Percentiles rank a stretch among this genome's conserved stretches.
Conservation (phyloP, 371 early-diverging fungal genomes). For the Parasitella parasitica region DNA sequence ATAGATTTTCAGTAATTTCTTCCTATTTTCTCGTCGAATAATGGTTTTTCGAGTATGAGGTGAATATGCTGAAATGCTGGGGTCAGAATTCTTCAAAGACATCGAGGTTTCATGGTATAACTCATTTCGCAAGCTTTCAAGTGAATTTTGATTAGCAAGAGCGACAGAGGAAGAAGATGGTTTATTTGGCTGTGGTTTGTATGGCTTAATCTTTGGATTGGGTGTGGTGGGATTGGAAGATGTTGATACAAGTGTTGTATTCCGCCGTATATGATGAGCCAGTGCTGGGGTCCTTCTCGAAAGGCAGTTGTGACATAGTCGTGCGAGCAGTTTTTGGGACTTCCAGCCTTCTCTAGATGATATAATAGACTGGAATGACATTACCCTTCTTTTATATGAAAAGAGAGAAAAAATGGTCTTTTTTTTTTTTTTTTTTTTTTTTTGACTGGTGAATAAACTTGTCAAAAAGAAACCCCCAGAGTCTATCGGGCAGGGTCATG, state of each 20-base stretch:
- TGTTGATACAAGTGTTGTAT: neutral
- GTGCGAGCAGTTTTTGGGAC: conserved; percentile 28
- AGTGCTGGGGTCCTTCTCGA: conserved; percentile 18
- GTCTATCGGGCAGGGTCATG: neutral
- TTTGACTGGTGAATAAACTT: neutral
- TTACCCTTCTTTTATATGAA: neutral
- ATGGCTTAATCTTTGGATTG: neutral
- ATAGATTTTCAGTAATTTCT: conserved; percentile 10
- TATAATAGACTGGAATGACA: conserved; percentile 32
- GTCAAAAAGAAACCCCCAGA: conserved; percentile 1
- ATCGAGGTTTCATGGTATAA: conserved; percentile 14
- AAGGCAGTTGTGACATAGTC: conserved; percentile 35
- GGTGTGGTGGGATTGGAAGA: neutral
- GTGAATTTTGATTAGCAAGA: neutral
- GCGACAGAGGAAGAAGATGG: neutral
- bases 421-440: neutral
- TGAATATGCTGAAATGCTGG: neutral
- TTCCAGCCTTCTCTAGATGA: conserved; percentile 34
- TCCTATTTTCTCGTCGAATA: conserved; percentile 7
- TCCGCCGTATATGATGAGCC: neutral
- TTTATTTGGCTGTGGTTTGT: neutral
- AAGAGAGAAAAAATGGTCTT: conserved; percentile 4
- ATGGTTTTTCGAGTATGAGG: conserved; percentile 2
- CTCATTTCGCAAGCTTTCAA: conserved; percentile 16
- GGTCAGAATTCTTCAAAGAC: neutral